Base-by-base conservation (phyloP, 768 basidiomycete genomes). In the Botryobasidium botryosum region DNA sequence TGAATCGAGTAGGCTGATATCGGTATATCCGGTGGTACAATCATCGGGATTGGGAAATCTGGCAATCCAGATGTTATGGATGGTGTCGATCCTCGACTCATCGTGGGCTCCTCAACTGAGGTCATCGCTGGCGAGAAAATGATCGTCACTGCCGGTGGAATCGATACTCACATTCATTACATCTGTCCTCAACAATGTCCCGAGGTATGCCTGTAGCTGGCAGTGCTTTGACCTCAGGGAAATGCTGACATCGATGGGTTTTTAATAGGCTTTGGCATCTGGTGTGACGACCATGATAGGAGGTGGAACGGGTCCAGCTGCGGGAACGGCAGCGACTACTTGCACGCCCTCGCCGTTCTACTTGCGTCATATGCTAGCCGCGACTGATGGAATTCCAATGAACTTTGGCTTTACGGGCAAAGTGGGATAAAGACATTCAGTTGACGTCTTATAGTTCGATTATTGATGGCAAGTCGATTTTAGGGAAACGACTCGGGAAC, bases 371-470 rank as follows among this genome's bases (percentile, higher is more conserved):
- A 97, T 97, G 92, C 66, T 99, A 43, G 71, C 77, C 0, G 91
- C 92, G 4, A 92, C 86, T 10, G 94, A 99, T 57, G 71, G 72
- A 4, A 61, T 96, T 39, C 75, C 90, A 1, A 75, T 94, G 68
- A 96, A 96, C 57, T 87, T 92, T 59, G 84, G 70, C 2, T 84
- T 97, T 56, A 99, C 94, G 1, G 92, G 91, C 12, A 97, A 94
- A 40, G 46, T 47, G 15, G n/a, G 38, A n/a, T 27, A 39, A 21
- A 13, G 12, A 39, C 24, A 10, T 46, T 47, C 25, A 5, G n/a
- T 17, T 23, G 15, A 20, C n/a, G 28, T 10, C 40, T 2, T 2
- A 2, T 5, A 15, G 17, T 39, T 12, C 13, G 13, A n/a, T n/a
- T n/a, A 12, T 21, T 1, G 12, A 39, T 39, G 37, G 2, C 10